Conservation (phyloP, 306 rosid species). For the Elaeagnus macrophylla region DNA sequence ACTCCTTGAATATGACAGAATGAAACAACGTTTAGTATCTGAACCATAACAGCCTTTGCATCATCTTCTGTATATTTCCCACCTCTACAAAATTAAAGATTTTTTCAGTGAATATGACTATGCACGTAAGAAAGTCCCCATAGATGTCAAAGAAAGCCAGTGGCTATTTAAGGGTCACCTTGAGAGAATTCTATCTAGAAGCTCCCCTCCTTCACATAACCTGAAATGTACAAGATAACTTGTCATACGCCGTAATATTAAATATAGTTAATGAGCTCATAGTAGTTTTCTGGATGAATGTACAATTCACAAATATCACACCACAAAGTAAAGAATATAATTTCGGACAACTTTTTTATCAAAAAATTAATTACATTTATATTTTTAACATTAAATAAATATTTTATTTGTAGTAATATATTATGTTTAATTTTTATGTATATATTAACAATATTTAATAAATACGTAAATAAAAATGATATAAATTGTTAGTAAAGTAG, state of each 20-base stretch:
- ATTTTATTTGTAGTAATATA: too few species aligned
- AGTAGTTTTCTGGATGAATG: neutral
- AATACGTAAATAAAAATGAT: too few species aligned
- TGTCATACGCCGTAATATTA: neutral
- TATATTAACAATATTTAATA: too few species aligned
- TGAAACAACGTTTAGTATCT: constrained; percentile 27
- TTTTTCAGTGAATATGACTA: constrained; percentile 12
- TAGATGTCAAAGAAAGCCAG: constrained; percentile 12
- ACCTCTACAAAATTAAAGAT: constrained; percentile 44
- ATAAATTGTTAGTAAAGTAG: too few species aligned
- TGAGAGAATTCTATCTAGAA: constrained; percentile 77
- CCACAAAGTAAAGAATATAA: neutral
- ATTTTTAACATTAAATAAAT: too few species aligned
- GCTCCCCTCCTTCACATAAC: constrained; percentile 85
- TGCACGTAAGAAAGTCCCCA: constrained; percentile 5
- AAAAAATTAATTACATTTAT: too few species aligned
- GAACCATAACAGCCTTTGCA: constrained; percentile 33
- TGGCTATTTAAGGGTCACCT: constrained; percentile 36
- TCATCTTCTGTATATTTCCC: constrained; percentile 43
- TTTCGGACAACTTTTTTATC: too few species aligned
- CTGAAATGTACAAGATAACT: constrained; percentile 32
- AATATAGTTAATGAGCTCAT: too few species aligned
- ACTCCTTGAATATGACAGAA: constrained; percentile 41
- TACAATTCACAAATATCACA: neutral
- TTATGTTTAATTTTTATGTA: too few species aligned